These are phyloP conservation scores for Gymnopilus junonius DNA, from an alignment of 768 basidiomycete genomes.

Conservation along the genomic window DNA sequence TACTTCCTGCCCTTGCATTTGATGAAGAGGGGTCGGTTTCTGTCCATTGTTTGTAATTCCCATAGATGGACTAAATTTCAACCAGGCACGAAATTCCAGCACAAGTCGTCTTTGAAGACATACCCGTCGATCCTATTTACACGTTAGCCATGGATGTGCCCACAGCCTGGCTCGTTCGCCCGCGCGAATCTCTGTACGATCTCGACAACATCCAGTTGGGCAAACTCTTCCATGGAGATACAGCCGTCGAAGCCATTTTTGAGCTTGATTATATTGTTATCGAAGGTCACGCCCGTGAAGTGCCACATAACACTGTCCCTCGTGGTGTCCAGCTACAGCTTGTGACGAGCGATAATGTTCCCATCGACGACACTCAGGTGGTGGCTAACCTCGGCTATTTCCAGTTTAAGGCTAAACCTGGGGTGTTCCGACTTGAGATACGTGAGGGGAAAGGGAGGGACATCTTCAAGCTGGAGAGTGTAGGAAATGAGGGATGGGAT, in stretches of 20 bases:
- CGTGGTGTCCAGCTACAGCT: constrained; percentile 93
- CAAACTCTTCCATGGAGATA: constrained; percentile 60
- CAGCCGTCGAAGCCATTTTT: constrained; percentile 78
- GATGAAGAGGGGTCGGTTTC: constrained; percentile 68
- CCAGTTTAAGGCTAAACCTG: constrained; percentile 94
- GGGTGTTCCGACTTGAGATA: constrained; percentile 83
- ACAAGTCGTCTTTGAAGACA: constrained; percentile 63
- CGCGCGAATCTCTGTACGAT: constrained; percentile 86
- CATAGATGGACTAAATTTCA: neutral
- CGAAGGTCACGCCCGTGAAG: constrained; percentile 93
- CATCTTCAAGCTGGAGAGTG: constrained; percentile 82
- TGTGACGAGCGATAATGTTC: constrained; percentile 42
- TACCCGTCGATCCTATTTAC: constrained; percentile 89
- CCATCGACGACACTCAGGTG: constrained; percentile 87
- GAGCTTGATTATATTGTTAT: constrained; percentile 90
- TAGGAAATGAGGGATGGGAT: constrained; percentile 89
- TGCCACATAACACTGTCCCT: constrained; percentile 64
- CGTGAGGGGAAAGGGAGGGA: constrained; percentile 81
- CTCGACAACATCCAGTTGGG: constrained; percentile 93
- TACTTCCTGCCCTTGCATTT: constrained; percentile 61
- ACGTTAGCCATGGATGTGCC: constrained; percentile 95
- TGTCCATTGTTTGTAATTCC: neutral
- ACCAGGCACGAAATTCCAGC: constrained; percentile 62
- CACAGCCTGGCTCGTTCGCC: constrained; percentile 91
- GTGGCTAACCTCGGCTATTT: constrained; percentile 96